phyloP scores from a whole-genome alignment of 2,329 filamentous ascomycete genomes.

The Acarospora socialis region DNA sequence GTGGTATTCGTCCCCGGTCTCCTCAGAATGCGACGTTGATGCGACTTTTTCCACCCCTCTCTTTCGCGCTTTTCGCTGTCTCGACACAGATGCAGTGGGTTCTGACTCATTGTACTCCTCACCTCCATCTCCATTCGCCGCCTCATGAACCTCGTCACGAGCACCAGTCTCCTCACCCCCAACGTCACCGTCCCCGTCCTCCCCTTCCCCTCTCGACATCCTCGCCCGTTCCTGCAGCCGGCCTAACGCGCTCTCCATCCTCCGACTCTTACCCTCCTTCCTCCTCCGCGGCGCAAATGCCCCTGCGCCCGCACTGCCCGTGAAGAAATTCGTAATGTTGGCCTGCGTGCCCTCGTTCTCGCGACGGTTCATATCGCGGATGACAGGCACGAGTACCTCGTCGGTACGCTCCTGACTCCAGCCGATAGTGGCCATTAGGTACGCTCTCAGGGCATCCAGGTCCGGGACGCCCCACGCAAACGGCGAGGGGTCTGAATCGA shows the following conservation, averaged over 20 bases:
- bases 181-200: conserved; percentile 9
- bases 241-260: conserved; percentile 62
- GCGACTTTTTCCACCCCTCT: background rate
- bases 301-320: conserved; percentile 28
- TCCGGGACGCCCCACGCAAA: conserved; percentile 98
- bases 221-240: conserved; percentile 45
- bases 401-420: conserved; percentile 88
- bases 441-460: conserved; percentile 66
- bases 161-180: background rate
- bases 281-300: conserved; percentile 57
- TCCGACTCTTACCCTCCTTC: conserved; percentile 49
- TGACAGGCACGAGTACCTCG: conserved; percentile 88
- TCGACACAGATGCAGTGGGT: background rate
- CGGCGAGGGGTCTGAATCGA: conserved; percentile 59
- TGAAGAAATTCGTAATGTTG: conserved; percentile 88
- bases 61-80: background rate
- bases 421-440: conserved; percentile 82
- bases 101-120: background rate
- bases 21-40: background rate
- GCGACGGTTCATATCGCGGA: conserved; percentile 83
- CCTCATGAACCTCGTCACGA: background rate
- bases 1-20: background rate
- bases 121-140: background rate
- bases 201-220: conserved; percentile 18
- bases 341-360: conserved; percentile 83